Evolutionary conservation across 257 asterid species (phyloP).

Genomic region (Craterostigma plantagineum): DNA sequence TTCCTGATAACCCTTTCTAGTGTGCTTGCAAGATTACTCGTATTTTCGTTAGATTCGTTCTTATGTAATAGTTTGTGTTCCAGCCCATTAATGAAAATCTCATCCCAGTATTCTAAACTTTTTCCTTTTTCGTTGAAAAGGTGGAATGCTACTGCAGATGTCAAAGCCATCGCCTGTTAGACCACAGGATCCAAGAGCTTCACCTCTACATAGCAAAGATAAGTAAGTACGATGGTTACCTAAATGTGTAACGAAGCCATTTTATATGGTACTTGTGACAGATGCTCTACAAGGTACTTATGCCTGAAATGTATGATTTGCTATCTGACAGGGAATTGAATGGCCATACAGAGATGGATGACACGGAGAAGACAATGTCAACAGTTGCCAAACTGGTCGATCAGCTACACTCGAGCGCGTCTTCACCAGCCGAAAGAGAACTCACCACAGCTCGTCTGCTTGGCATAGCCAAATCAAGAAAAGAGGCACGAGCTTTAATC

Average conservation of each 20-base stretch:
- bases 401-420: conserved; percentile 51
- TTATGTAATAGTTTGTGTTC: too few species aligned
- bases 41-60: too few species aligned
- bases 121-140: conserved; percentile 8
- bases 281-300: conserved; percentile 7
- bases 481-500: conserved; percentile 61
- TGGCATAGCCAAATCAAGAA: conserved; percentile 64
- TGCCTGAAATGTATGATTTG: too few species aligned
- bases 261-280: background rate
- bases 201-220: conserved; percentile 23
- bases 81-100: too few species aligned
- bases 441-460: conserved; percentile 82
- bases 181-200: conserved; percentile 16
- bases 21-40: too few species aligned
- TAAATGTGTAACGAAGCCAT: conserved; percentile 5
- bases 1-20: too few species aligned
- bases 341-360: conserved; percentile 56
- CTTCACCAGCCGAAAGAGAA: conserved; percentile 64
- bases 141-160: conserved; percentile 37
- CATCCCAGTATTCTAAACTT: too few species aligned
- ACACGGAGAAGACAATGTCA: conserved; percentile 34
- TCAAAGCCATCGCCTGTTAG: conserved; percentile 33
- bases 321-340: conserved; percentile 41
- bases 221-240: conserved; percentile 23
- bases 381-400: conserved; percentile 64